Base-by-base conservation (phyloP, 257 asterid species). In the Capsicum chinense region DNA sequence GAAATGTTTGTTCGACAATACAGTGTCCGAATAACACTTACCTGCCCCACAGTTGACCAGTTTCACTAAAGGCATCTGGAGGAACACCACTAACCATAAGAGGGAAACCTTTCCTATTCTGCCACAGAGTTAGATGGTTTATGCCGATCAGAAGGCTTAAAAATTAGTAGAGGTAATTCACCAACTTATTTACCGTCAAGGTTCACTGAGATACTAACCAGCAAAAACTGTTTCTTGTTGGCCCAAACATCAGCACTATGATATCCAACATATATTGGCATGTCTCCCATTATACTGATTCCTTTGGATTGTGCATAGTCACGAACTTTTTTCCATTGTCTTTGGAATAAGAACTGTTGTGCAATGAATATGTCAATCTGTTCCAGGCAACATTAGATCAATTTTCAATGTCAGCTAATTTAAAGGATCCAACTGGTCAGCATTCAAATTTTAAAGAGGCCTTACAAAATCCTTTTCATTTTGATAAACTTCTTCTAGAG, bases 221-320 rank as follows among this genome's bases (percentile, higher is more conserved):
- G 93, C 85, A 93, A 88, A 92, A 97, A 97, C 0, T 93, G 98
- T 86, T 92, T 94, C 94, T 87, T 95, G 87, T 95, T 91, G 85
- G 98, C 98, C 99, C 99, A 97, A 84, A 97, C 99, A 91, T 97
- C 99, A 69, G 99, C 97, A 89, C 98, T 95, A 83, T 97, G 98
- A 92, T 97, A 95, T 86, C 98, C 98, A 87, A 97, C 98, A 89
- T 97, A 97, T 59, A 97, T 97, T 42, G 99, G 98, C 99, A 97
- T 97, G 90, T 97, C 99, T 87, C 99, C 99, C 99, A 97, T 97
- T 81, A 95, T 95, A 87, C 97, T 91, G 69, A 97, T 91, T 74
- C 98, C 98, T 86, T 93, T 95, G 76, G 33, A 71, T 83, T 64
- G 92, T 69, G 99, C 98, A 91, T 97, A 97, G 79, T 91, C 88